Base-by-base conservation (phyloP, 139 green algal species). In the Tetratostichococcus sp. region DNA sequence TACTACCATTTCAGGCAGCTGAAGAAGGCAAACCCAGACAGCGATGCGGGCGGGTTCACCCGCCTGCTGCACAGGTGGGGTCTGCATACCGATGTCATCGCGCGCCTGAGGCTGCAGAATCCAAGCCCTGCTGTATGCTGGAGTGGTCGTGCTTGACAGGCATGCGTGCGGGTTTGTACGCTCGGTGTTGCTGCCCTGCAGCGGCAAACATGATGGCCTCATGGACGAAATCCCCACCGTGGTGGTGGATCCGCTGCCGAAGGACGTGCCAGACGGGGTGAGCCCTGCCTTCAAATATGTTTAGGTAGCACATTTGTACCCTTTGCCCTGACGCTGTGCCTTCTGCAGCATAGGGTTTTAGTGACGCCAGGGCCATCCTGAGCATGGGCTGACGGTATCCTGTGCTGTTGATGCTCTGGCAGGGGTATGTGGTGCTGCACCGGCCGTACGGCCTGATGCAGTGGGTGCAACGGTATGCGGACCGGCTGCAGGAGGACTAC, bases 141-240 rank as follows among this genome's bases (percentile, higher is more conserved):
- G n/a, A n/a, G n/a, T n/a, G n/a, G n/a, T n/a, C n/a, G n/a, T n/a
- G n/a, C n/a, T n/a, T n/a, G n/a, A n/a, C n/a, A n/a, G n/a, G n/a
- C n/a, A n/a, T n/a, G n/a, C n/a, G n/a, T n/a, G n/a, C n/a, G n/a
- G n/a, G n/a, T n/a, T n/a, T n/a, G n/a, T n/a, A n/a, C n/a, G n/a
- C n/a, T n/a, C n/a, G n/a, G n/a, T n/a, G n/a, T n/a, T n/a, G n/a
- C n/a, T n/a, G n/a, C n/a, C n/a, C n/a, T n/a, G 73, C 83, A 89
- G 80, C 16, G 85, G 83, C 11, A 23, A 75, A 32, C 30, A 73
- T 0, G 90, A 95, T 72, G 65, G 84, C 2, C 76, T 83, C 28
- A 91, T 90, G 85, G 81, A 89, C 26, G 86, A 93, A 71, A 94
- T 95, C 42, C 90, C 90, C 14, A 95, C 89, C 0, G 79, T 90